phyloP scores from a whole-genome alignment of 176 grass and related monocot genomes.

The Ananas comosus region DNA sequence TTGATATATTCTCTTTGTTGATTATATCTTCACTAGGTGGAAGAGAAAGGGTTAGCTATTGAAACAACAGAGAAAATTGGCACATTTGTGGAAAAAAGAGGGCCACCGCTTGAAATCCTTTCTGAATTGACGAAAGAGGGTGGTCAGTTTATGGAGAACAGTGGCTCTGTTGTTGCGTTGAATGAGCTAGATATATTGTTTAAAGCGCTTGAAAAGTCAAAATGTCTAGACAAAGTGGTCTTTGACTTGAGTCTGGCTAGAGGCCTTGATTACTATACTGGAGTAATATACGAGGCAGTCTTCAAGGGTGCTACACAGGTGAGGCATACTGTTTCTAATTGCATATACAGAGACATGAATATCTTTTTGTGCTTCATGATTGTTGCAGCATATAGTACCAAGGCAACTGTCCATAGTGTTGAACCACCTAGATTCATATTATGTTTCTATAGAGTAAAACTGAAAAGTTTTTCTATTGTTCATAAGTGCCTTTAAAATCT shows the following conservation, averaged over 20 bases:
- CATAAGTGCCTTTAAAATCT: not conserved
- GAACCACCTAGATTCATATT: not conserved
- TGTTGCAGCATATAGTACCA: not conserved
- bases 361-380: not conserved
- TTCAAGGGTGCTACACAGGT: slow-evolving; percentile 93
- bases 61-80: slow-evolving; percentile 87
- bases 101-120: slow-evolving; percentile 63
- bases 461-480: not conserved
- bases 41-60: slow-evolving; percentile 82
- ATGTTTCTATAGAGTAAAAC: not conserved
- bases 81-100: slow-evolving; percentile 68
- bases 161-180: slow-evolving; percentile 58
- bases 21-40: slow-evolving; percentile 40
- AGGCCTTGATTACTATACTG: slow-evolving; percentile 98
- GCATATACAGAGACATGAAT: not conserved
- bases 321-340: slow-evolving; percentile 1
- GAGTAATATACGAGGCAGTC: slow-evolving; percentile 96
- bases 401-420: not conserved
- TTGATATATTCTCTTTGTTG: not conserved
- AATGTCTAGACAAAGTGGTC: slow-evolving; percentile 56
- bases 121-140: slow-evolving; percentile 55
- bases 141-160: slow-evolving; percentile 65
- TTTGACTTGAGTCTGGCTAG: slow-evolving; percentile 98
- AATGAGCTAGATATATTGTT: slow-evolving; percentile 87
- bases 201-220: slow-evolving; percentile 73